Evolutionary conservation across 768 basidiomycete species (phyloP).

Genomic region (Mycena capillaripes): DNA sequence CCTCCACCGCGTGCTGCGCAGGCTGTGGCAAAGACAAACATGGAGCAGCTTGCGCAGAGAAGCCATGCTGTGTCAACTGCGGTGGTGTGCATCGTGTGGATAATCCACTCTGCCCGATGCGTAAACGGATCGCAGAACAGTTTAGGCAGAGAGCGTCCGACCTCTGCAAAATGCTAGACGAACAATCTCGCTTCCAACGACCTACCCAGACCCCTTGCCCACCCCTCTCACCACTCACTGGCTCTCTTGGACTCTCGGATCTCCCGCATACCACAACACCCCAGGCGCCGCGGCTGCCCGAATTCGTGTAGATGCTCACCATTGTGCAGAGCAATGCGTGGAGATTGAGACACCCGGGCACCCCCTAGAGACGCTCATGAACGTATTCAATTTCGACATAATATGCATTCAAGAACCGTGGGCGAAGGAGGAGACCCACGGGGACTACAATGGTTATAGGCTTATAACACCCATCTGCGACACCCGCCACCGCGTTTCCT

Average conservation of each 20-base stretch:
- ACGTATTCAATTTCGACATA: neutral
- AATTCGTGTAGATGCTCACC: neutral
- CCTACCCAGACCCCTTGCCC: neutral
- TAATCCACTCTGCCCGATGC: neutral
- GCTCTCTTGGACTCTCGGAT: neutral
- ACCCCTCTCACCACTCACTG: neutral
- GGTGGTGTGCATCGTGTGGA: neutral
- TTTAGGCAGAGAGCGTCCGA: neutral
- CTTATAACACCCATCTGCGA: neutral
- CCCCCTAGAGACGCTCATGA: neutral
- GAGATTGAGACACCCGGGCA: neutral
- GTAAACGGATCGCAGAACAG: neutral
- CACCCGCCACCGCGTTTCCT: neutral
- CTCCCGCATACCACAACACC: neutral
- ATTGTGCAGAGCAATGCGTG: constrained; percentile 2
- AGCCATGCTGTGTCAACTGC: neutral
- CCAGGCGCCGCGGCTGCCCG: constrained; percentile 13
- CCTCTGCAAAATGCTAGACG: neutral
- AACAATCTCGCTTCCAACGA: neutral
- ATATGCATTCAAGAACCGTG: neutral
- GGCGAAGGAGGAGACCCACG: neutral
- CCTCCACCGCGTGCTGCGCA: neutral
- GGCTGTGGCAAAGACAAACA: neutral
- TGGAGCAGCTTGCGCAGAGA: neutral
- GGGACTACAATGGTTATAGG: neutral